Percentiles rank a stretch among this genome's conserved stretches.
Conservation (phyloP, 345 rosid species). For the Crucihimalaya himalaica region DNA sequence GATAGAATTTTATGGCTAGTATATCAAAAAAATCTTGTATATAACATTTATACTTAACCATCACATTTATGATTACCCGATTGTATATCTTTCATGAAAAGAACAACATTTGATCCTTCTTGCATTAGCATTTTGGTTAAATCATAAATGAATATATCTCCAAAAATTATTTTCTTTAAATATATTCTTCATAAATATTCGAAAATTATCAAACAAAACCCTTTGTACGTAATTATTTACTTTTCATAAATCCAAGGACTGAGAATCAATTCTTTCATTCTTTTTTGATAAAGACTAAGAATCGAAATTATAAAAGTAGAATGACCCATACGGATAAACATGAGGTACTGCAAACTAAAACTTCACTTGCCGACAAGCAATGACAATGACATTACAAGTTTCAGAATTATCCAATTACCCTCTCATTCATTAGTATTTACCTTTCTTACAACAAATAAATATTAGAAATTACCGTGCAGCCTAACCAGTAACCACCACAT, state of each 20-base stretch:
- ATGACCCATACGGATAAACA: constrained; percentile 20
- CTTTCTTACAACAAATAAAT: constrained; percentile 3
- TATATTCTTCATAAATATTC: not conserved
- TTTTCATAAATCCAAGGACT: not conserved
- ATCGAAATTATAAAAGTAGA: not conserved
- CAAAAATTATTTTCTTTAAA: not conserved
- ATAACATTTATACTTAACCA: too few relatives aligned
- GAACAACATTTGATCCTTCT: not conserved
- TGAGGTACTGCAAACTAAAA: constrained; percentile 21
- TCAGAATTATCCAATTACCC: not conserved
- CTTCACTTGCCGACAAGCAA: constrained; percentile 28
- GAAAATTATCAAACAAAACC: not conserved
- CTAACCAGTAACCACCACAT: not conserved
- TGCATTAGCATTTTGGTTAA: not conserved
- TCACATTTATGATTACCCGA: too few relatives aligned
- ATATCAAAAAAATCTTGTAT: too few relatives aligned
- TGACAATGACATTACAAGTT: constrained; percentile 32
- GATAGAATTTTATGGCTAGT: too few relatives aligned
- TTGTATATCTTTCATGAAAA: not conserved
- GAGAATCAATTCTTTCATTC: not conserved
- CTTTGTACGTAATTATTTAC: not conserved
- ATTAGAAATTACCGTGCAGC: not conserved
- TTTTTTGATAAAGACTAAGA: not conserved
- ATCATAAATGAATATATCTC: not conserved
- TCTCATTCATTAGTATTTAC: constrained; percentile 1